Base-by-base conservation (phyloP, 768 basidiomycete species). In the Ramaria rubella region DNA sequence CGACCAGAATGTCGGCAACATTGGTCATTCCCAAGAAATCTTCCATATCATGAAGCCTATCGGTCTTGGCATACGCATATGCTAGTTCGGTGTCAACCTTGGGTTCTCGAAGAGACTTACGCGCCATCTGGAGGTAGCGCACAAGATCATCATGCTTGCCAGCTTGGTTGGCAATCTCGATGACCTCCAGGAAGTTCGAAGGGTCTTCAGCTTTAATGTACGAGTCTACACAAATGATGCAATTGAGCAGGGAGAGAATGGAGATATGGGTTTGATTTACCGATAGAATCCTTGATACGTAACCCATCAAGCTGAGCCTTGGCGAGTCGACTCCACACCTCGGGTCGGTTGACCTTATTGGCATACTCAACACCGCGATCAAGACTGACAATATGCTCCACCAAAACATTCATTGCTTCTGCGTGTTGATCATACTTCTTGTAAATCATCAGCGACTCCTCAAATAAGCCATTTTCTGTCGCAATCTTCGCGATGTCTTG, bases 1-100 rank as follows among this genome's bases (percentile, higher is more conserved):
- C 96, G 62, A 91, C 90, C 21, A 99, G 78, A 50, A 97, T 77
- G 67, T 99, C 96, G 5, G 96, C 96, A 46, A 99, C 96, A 62
- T 99, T 99, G 43, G 96, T 99, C 90, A 97, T 95, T 23, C 80
- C 80, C 62, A 99, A 75, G 82, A 99, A 99, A 73, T 99, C 96
- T 66, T 99, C 96, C 96, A 98, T 98, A 67, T 99, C 96, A 68
- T 98, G 95, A 14, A 99, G 73, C 52, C 96, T 86, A 60, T 79
- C 77, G 14, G 77, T 68, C 78, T 96, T 97, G 21, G 96, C 96
- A 68, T 98, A 99, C 4, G 96, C 91, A 68, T 97, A 96, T 12
- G 96, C 95, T 31, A 99, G 76, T 73, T 98, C 94, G 8, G 96
- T 97, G 68, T 99, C 96, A 63, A 99, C 94, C 73, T 86, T 94